Evolutionary conservation across 331 rosid species (phyloP).

Genomic region (Arachis monticola): DNA sequence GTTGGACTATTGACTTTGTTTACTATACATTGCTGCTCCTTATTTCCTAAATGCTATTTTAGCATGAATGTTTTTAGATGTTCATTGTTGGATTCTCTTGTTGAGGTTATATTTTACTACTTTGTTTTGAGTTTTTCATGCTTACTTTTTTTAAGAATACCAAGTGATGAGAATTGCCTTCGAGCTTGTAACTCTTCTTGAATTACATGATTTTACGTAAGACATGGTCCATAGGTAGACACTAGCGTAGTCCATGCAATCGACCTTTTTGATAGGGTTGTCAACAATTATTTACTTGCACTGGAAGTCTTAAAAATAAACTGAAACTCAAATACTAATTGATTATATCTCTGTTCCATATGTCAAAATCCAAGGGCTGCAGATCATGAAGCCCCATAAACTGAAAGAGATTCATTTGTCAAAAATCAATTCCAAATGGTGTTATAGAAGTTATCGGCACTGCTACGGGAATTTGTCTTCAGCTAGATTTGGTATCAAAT

Average conservation of each 20-base stretch:
- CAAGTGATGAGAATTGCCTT: no score
- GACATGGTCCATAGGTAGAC: neutral
- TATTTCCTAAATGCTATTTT: no score
- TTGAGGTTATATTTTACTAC: no score
- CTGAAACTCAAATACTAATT: neutral
- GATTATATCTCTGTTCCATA: conserved; percentile 33
- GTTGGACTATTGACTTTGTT: no score
- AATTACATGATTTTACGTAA: neutral
- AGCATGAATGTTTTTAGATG: no score
- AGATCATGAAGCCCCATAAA: conserved; percentile 69
- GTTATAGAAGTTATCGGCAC: conserved; percentile 55
- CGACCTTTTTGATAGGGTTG: neutral
- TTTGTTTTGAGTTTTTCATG: no score
- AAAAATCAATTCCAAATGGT: conserved; percentile 48
- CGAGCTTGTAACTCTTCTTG: no score
- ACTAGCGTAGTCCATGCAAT: neutral
- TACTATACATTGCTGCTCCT: no score
- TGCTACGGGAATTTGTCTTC: conserved; percentile 60
- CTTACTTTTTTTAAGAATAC: no score
- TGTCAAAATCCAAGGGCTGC: conserved; percentile 82
- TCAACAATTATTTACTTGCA: neutral
- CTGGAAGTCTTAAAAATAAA: no score
- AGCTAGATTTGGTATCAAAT: conserved; percentile 54
- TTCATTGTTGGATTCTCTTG: no score
- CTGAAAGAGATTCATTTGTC: conserved; percentile 48